A percentile compares a stretch with the other conserved stretches of the same genome.
Conservation (phyloP, 129 eudicot genomes). For the Flaveria linearis region DNA sequence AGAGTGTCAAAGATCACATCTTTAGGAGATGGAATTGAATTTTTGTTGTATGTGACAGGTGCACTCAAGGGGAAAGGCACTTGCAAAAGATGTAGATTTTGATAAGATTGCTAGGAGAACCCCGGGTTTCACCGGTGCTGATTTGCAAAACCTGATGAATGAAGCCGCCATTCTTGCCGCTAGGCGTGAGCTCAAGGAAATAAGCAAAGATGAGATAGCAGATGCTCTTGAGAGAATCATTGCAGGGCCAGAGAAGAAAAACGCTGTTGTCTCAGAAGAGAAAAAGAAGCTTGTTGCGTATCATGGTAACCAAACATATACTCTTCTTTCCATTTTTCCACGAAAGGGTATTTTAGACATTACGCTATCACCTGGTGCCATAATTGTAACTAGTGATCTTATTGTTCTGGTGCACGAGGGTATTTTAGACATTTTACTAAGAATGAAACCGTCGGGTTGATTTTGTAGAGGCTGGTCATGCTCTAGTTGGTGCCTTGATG, state of each 20-base stretch:
- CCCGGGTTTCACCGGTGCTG: slow-evolving; percentile 97
- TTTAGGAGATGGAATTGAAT: neutral
- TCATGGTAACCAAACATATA: slow-evolving; percentile 57
- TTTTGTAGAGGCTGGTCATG: slow-evolving; percentile 98
- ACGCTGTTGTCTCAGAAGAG: slow-evolving; percentile 94
- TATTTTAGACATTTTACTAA: slow-evolving; percentile 22
- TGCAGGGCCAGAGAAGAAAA: slow-evolving; percentile 98
- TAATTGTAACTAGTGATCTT: neutral
- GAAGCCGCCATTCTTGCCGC: slow-evolving; percentile 99
- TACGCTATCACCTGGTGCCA: neutral
- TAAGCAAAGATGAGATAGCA: slow-evolving; percentile 94
- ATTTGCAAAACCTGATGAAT: slow-evolving; percentile 88
- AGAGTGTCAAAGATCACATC: neutral
- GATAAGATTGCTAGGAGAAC: slow-evolving; percentile 94
- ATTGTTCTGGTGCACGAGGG: neutral
- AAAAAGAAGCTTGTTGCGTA: slow-evolving; percentile 93
- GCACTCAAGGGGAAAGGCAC: slow-evolving; percentile 97
- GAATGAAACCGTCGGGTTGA: neutral
- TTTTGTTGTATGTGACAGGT: slow-evolving; percentile 53
- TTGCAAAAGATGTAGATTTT: slow-evolving; percentile 91
- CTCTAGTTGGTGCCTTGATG: slow-evolving; percentile 97
- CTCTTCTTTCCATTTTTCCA: neutral
- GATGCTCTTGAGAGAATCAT: slow-evolving; percentile 96
- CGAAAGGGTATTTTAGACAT: slow-evolving; percentile 2
- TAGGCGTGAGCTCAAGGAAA: slow-evolving; percentile 92